Percentiles rank a stretch among this genome's conserved stretches.
These are phyloP conservation scores for Coemansia sp. DNA, from an alignment of 192 early-diverging fungal species.

Conservation along the genomic window DNA sequence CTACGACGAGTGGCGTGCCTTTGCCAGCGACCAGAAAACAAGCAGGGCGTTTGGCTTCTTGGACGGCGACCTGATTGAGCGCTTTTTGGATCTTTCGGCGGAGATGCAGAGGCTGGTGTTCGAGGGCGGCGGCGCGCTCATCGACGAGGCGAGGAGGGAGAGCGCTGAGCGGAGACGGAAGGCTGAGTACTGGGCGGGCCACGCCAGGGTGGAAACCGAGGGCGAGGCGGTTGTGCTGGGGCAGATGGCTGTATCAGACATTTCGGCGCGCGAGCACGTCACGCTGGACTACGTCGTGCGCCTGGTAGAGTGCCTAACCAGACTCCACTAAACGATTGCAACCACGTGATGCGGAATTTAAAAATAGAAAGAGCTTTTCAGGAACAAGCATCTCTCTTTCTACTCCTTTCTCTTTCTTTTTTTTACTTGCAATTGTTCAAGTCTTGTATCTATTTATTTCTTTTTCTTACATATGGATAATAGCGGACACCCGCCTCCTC, in stretches of 20 bases:
- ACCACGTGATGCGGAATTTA: not conserved
- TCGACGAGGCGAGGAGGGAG: not conserved
- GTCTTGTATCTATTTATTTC: not conserved
- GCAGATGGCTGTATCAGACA: constrained; percentile 38
- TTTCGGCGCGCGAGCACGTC: constrained; percentile 27
- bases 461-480: not conserved
- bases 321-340: constrained; percentile 22
- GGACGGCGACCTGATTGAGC: constrained; percentile 93
- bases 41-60: constrained; percentile 61
- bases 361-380: not conserved
- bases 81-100: constrained; percentile 68
- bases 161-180: constrained; percentile 16
- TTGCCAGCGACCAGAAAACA: constrained; percentile 55
- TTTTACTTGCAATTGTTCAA: not conserved
- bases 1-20: constrained; percentile 69
- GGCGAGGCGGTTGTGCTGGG: constrained; percentile 19
- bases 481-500: constrained; percentile 19
- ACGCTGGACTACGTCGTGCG: constrained; percentile 34
- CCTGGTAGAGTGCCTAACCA: constrained; percentile 39
- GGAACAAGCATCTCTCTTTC: not conserved
- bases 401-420: not conserved
- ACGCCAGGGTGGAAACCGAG: constrained; percentile 32
- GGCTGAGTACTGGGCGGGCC: constrained; percentile 27
- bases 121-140: constrained; percentile 16
- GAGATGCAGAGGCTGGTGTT: constrained; percentile 50